A percentile compares a stretch with the other conserved stretches of the same genome.
phyloP scores from a whole-genome alignment of 2,329 filamentous ascomycete species.

The Colletotrichum sp. region DNA sequence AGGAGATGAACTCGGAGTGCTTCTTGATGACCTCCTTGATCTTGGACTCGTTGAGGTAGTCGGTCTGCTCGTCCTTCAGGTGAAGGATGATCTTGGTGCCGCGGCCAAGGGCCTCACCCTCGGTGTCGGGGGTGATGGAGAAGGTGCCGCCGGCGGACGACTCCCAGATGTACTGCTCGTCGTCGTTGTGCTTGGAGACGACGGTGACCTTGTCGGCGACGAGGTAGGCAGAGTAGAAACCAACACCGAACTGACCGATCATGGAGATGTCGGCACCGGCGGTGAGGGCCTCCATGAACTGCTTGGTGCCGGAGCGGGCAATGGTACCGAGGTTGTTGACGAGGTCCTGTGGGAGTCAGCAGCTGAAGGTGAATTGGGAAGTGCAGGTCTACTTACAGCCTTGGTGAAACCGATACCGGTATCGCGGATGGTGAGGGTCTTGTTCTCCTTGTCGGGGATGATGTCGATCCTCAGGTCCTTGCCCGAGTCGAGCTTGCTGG shows the following conservation, averaged over 20 bases:
- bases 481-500: slow-evolving; percentile 93
- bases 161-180: slow-evolving; percentile 99
- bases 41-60: slow-evolving; percentile 98
- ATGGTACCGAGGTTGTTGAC: slow-evolving; percentile 99
- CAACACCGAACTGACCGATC: slow-evolving; percentile 99
- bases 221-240: slow-evolving; percentile 99
- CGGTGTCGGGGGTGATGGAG: slow-evolving; percentile 88
- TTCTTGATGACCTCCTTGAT: slow-evolving; percentile 99
- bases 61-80: slow-evolving; percentile 98
- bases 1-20: slow-evolving; percentile 99
- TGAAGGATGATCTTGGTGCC: slow-evolving; percentile 98
- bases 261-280: slow-evolving; percentile 99
- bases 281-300: slow-evolving; percentile 99
- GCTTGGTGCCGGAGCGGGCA: slow-evolving; percentile 98
- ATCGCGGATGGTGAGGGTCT: slow-evolving; percentile 97
- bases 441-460: slow-evolving; percentile 95
- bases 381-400: slow-evolving; percentile 73
- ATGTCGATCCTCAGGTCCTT: slow-evolving; percentile 99
- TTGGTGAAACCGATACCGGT: slow-evolving; percentile 99
- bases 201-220: slow-evolving; percentile 96
- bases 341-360: slow-evolving; percentile 73
- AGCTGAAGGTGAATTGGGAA: neutral
- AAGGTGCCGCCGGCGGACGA: slow-evolving; percentile 97
- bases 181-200: slow-evolving; percentile 98
- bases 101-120: slow-evolving; percentile 88